Percentiles rank a stretch among this genome's conserved stretches.
phyloP scores from a whole-genome alignment of 2,329 filamentous ascomycete genomes.

The Colletotrichum destructivum region DNA sequence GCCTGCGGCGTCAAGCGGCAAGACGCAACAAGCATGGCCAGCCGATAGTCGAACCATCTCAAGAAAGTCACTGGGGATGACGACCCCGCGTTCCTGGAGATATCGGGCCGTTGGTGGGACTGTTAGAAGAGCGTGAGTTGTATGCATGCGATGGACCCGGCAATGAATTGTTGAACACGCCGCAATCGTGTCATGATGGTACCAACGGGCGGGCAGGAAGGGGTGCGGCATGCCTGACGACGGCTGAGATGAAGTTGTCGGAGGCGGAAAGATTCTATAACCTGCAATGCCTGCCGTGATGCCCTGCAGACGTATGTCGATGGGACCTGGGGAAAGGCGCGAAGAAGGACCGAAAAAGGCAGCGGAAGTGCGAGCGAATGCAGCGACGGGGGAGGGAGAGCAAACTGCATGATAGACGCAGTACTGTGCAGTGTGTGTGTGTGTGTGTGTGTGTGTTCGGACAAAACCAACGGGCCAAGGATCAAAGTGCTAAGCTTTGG shows the following conservation, averaged over 20 bases:
- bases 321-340: constrained; percentile 19
- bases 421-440: too few species aligned
- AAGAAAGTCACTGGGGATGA: neutral
- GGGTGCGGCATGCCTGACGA: neutral
- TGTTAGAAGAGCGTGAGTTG: neutral
- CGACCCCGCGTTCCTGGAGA: constrained; percentile 18
- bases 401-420: too few species aligned
- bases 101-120: constrained; percentile 33
- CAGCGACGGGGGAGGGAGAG: neutral
- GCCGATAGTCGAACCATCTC: neutral
- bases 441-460: neutral
- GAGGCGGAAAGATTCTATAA: neutral
- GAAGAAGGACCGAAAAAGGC: constrained; percentile 35
- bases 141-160: constrained; percentile 2
- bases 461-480: neutral
- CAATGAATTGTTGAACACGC: neutral
- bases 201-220: neutral
- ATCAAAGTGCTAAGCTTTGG: constrained; percentile 19
- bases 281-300: neutral
- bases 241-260: constrained; percentile 19
- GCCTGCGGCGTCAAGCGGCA: neutral
- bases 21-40: neutral
- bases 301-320: neutral
- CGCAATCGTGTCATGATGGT: neutral
- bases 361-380: constrained; percentile 33